phyloP scores from a whole-genome alignment of 148 eudicot genomes.

The Mesembryanthemum crystallinum region DNA sequence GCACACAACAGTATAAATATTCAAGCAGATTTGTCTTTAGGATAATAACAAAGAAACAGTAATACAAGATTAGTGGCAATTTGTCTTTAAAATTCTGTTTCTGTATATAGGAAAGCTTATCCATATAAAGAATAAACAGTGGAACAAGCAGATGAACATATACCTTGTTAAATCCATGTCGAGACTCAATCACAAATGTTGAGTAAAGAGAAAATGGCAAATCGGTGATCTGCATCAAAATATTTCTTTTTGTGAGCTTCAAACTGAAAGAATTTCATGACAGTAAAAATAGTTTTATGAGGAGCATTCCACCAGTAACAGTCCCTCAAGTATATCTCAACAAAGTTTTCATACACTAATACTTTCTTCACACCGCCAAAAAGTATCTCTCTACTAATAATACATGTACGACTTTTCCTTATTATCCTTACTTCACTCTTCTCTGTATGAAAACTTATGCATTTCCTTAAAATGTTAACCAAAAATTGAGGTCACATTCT shows the following conservation, averaged over 20 bases:
- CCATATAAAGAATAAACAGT: not conserved
- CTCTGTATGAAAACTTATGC: too few species aligned
- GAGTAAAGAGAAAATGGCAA: slow-evolving; percentile 93
- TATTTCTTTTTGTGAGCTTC: slow-evolving; percentile 21
- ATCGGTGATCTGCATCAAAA: slow-evolving; percentile 75
- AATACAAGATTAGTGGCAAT: not conserved
- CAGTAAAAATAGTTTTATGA: not conserved
- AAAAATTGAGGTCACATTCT: too few species aligned
- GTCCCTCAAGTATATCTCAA: not conserved
- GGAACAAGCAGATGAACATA: not conserved
- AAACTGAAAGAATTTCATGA: not conserved
- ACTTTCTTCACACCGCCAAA: not conserved
- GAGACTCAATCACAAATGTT: slow-evolving; percentile 94
- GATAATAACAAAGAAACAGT: not conserved
- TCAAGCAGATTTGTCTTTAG: slow-evolving; percentile 2
- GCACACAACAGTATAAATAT: slow-evolving; percentile 29
- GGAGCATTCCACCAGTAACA: not conserved
- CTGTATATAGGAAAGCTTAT: not conserved
- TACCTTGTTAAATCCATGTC: slow-evolving; percentile 98
- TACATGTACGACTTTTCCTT: too few species aligned
- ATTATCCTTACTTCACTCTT: too few species aligned
- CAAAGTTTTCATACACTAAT: not conserved
- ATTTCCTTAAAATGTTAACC: too few species aligned
- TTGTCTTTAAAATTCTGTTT: not conserved
- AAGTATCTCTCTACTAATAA: not conserved